phyloP scores from a whole-genome alignment of 768 basidiomycete genomes.

The Erythrobasidium yunnanense region DNA sequence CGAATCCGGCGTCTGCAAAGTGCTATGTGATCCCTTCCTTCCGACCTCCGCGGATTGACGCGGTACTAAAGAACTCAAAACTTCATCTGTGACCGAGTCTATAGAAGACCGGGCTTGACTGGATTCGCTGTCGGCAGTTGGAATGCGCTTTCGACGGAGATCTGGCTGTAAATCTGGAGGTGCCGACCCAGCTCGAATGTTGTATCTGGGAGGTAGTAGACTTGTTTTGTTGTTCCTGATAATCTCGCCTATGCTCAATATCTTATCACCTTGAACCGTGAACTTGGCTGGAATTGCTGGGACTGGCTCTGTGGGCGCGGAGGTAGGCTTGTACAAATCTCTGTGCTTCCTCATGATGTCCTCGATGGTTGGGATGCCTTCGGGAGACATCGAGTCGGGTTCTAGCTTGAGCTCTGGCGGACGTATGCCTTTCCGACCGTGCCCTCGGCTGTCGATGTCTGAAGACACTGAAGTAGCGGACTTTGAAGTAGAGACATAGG shows the following conservation, averaged over 20 bases:
- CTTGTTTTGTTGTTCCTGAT: constrained; percentile 33
- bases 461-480: no score
- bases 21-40: background rate
- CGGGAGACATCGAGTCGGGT: no score
- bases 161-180: constrained; percentile 27
- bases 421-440: no score
- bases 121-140: background rate
- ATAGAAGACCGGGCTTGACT: constrained; percentile 57
- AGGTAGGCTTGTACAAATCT: no score
- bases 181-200: constrained; percentile 30
- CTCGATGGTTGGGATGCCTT: no score
- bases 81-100: constrained; percentile 77
- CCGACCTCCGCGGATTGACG: background rate
- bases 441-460: no score
- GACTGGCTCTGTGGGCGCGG: no score
- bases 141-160: background rate
- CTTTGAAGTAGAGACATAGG: no score
- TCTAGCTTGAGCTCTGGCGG: no score
- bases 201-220: constrained; percentile 17
- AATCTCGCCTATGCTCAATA: constrained; percentile 40
- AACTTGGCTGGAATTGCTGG: constrained; percentile 7
- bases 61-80: constrained; percentile 51
- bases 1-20: background rate
- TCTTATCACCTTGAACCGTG: background rate
- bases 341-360: no score